Evolutionary conservation across 768 basidiomycete species (phyloP).

Genomic region (Strobilomyces confusus): DNA sequence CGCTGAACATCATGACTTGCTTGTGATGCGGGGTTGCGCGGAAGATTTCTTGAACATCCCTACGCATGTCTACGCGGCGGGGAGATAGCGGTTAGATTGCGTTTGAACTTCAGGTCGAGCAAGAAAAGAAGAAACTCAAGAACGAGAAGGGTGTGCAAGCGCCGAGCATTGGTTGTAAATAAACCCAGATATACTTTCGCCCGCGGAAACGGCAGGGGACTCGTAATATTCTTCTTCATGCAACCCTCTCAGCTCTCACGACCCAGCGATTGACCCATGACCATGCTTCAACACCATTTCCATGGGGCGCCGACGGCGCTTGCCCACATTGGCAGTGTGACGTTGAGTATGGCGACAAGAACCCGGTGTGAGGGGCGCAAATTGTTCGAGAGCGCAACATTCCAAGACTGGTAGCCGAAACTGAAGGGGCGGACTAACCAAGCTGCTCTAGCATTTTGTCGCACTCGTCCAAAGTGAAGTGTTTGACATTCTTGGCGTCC

Average conservation of each 20-base stretch:
- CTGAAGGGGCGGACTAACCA: constrained; percentile 88
- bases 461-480: constrained; percentile 99
- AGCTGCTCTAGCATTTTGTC: constrained; percentile 99
- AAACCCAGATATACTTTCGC: constrained; percentile 17
- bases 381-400: constrained; percentile 43
- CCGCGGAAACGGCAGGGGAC: constrained; percentile 29
- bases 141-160: constrained; percentile 24
- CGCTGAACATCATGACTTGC: constrained; percentile 99
- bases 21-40: constrained; percentile 98
- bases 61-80: constrained; percentile 89
- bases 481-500: constrained; percentile 95
- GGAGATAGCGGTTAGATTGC: constrained; percentile 63
- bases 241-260: constrained; percentile 36
- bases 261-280: constrained; percentile 33
- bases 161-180: constrained; percentile 9
- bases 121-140: constrained; percentile 50
- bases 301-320: constrained; percentile 37
- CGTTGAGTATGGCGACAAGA: constrained; percentile 38
- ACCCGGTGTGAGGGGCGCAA: constrained; percentile 41
- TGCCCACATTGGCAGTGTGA: constrained; percentile 39
- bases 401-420: constrained; percentile 54
- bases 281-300: constrained; percentile 37
- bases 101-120: constrained; percentile 45
- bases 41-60: constrained; percentile 99
- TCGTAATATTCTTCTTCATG: constrained; percentile 35